Base-by-base conservation (phyloP, 495 filamentous ascomycete species). In the Aspergillus homomorphus region DNA sequence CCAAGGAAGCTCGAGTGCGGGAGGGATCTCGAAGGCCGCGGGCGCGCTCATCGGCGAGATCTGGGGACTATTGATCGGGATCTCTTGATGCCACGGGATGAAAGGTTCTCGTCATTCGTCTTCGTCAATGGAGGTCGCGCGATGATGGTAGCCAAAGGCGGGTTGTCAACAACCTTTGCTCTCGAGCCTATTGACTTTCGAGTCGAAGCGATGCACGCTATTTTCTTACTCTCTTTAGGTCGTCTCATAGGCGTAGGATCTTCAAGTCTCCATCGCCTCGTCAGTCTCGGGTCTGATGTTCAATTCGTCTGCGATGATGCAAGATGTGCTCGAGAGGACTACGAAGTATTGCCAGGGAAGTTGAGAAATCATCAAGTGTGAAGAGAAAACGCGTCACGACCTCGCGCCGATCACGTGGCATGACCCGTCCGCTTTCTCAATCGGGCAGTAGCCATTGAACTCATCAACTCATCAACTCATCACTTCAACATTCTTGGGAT, bases 161-260 rank as follows among this genome's bases (percentile, higher is more conserved):
- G 50, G 45, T 19, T 54, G 53, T 45, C 3, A 64, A 16, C 23
- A 58, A 33, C 30, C 41, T 18, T 23, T 58, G n/a, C 33, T 61
- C 58, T 0, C 56, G 43, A 0, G 58, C 54, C 7, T 60, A 45
- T 18, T 54, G 19, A 41, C n/a, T 46, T n/a, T 33, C 51, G 21
- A 60, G 52, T 16, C 60, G 24, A 6, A 64, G 44, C n/a, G 53
- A 26, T 12, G 41, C 51, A 10, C 61, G 61, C 24, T 57, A 41
- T n/a, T 57, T 56, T n/a, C 51, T 30, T 19, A 60, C 6, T 3
- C 19, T 44, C 28, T 28, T 33, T n/a, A 60, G 41, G 14, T 54
- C 58, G 16, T 63, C 49, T 30, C 44, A 41, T 3, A 54, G n/a
- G 4, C 26, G n/a, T 1, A 33, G 53, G 23, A 60, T 54, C 23